A percentile compares a stretch with the other conserved stretches of the same genome.
phyloP scores from a whole-genome alignment of 2,329 filamentous ascomycete species.

The Xylaria sp. region DNA sequence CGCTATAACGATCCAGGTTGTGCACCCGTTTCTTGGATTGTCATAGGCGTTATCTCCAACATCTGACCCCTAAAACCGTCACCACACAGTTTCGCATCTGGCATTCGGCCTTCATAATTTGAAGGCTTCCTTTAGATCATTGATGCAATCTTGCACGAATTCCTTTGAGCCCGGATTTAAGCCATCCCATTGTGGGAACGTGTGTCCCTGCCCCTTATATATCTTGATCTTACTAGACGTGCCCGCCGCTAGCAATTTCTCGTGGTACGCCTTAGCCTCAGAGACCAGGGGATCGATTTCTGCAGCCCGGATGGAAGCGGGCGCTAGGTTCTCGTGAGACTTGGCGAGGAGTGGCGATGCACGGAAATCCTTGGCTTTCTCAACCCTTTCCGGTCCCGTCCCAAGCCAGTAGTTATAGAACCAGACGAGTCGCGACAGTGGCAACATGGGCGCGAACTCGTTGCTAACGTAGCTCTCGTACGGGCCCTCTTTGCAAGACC shows the following conservation, averaged over 20 bases:
- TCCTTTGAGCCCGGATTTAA: constrained; percentile 41
- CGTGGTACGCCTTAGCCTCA: constrained; percentile 43
- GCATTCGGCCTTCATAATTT: constrained; percentile 9
- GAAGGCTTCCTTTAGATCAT: constrained; percentile 40
- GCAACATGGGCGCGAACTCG: constrained; percentile 45
- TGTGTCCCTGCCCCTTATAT: constrained; percentile 45
- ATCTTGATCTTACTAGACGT: constrained; percentile 43
- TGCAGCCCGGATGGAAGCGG: constrained; percentile 43
- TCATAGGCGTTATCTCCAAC: neutral
- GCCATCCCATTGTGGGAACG: constrained; percentile 45
- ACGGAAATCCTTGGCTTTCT: constrained; percentile 39
- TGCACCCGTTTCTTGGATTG: no score
- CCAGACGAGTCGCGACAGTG: constrained; percentile 43
- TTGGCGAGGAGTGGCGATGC: constrained; percentile 44
- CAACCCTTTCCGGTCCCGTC: constrained; percentile 37
- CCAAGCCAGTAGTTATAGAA: constrained; percentile 47
- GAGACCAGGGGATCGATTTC: constrained; percentile 44
- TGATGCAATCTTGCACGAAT: constrained; percentile 41
- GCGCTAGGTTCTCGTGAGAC: constrained; percentile 43
- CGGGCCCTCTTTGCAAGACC: constrained; percentile 35
- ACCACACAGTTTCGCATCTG: neutral
- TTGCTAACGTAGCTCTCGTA: constrained; percentile 43
- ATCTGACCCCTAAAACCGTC: neutral
- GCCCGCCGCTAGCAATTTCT: constrained; percentile 40
- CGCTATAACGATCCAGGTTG: no score